Conservation (phyloP, 257 asterid genomes). For the Leonotis leonurus region DNA sequence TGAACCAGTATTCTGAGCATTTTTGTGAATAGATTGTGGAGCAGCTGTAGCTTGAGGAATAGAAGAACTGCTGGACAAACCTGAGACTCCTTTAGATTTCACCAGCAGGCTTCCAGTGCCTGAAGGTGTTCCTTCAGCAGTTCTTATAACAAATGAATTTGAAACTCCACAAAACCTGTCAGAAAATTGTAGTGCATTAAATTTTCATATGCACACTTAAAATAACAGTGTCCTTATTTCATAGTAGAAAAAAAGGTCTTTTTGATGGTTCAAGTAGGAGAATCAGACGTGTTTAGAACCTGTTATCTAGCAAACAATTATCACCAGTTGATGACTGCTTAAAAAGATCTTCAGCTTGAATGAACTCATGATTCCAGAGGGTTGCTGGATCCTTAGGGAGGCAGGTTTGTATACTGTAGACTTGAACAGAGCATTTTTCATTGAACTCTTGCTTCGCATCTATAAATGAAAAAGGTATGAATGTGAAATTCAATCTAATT, state of each 20-base stretch:
- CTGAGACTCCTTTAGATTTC: conserved; percentile 44
- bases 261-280: neutral
- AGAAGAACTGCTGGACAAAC: conserved; percentile 26
- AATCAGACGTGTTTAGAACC: conserved; percentile 35
- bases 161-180: conserved; percentile 80
- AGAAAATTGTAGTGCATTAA: neutral
- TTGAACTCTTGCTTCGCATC: conserved; percentile 72
- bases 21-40: conserved; percentile 40
- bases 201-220: neutral
- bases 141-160: conserved; percentile 60
- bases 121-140: conserved; percentile 32
- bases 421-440: conserved; percentile 63
- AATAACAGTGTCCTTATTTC: neutral
- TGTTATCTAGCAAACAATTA: conserved; percentile 76
- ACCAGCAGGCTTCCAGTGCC: conserved; percentile 32
- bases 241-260: neutral
- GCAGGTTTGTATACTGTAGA: conserved; percentile 85
- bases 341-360: conserved; percentile 79
- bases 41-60: conserved; percentile 23
- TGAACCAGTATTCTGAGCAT: conserved; percentile 35
- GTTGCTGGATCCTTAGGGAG: conserved; percentile 91
- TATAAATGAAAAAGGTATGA: conserved; percentile 27
- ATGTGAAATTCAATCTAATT: conserved; percentile 1
- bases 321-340: conserved; percentile 52
- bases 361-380: conserved; percentile 88